Percentiles rank a stretch among this genome's conserved stretches.
Conservation (phyloP, 2,329 filamentous ascomycete genomes). For the Pseudogymnoascus sp. region DNA sequence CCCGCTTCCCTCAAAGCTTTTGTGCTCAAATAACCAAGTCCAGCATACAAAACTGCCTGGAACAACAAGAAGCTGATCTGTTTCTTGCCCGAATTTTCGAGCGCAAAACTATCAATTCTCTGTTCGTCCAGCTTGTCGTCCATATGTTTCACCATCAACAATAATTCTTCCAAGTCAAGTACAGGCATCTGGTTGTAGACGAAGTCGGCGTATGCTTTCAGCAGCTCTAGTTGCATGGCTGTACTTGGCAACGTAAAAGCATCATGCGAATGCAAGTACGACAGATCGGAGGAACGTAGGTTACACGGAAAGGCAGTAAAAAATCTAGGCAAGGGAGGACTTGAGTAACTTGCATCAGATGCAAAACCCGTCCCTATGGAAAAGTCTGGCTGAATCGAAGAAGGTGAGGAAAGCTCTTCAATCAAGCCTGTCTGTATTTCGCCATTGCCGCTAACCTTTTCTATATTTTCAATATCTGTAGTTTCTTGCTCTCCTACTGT, state of each 20-base stretch:
- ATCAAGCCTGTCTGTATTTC: not conserved
- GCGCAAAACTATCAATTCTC: not conserved
- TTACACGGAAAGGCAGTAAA: conserved; percentile 17
- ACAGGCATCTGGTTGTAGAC: conserved; percentile 22
- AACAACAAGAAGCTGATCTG: conserved; percentile 22
- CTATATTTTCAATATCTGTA: not conserved
- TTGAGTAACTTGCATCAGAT: not conserved
- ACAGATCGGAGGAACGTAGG: conserved; percentile 15
- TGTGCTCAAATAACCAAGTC: conserved; percentile 16
- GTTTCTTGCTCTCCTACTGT: not conserved
- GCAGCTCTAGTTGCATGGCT: conserved; percentile 17
- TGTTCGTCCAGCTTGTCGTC: conserved; percentile 4
- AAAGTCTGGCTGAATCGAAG: not conserved
- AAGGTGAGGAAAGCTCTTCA: not conserved
- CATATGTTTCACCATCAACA: conserved; percentile 16
- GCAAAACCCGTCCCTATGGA: not conserved
- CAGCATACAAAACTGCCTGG: conserved; percentile 25
- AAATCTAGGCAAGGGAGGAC: not conserved
- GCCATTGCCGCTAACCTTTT: not conserved
- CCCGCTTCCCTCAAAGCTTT: conserved; percentile 19
- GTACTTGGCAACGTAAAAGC: conserved; percentile 21
- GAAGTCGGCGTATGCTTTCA: conserved; percentile 21
- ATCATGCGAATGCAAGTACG: conserved; percentile 18
- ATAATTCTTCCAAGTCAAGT: conserved; percentile 21
- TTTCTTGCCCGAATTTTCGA: not conserved